Conservation (phyloP, 2,329 filamentous ascomycete species). For the Fusarium decemcellulare region DNA sequence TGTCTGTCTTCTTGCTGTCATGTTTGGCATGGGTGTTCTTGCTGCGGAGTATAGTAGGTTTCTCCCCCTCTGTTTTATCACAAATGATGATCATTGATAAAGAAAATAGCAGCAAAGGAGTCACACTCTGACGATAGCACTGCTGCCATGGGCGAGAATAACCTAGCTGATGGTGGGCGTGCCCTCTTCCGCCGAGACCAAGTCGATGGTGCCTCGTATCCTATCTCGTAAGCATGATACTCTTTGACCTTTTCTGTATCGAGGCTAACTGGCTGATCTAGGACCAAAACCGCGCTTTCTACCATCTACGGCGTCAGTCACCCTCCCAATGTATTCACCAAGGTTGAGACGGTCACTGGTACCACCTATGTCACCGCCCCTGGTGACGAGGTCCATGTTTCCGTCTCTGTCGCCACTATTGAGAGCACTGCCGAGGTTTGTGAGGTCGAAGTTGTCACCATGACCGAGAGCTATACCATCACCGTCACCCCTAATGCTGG, state of each 20-base stretch:
- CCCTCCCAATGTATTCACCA: constrained; percentile 33
- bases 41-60: constrained; percentile 46
- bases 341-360: constrained; percentile 45
- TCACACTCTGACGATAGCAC: background rate
- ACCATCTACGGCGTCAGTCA: constrained; percentile 52
- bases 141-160: background rate
- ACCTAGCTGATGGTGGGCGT: background rate
- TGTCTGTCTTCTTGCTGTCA: constrained; percentile 32
- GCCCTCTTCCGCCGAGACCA: constrained; percentile 32
- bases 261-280: constrained; percentile 32
- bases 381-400: constrained; percentile 38
- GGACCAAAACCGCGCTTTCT: constrained; percentile 51
- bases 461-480: constrained; percentile 48
- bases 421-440: constrained; percentile 43
- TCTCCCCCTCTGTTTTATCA: background rate
- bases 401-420: constrained; percentile 44
- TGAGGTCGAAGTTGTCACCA: constrained; percentile 38
- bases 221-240: constrained; percentile 51
- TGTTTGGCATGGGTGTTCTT: constrained; percentile 50
- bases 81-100: constrained; percentile 17
- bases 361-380: constrained; percentile 49
- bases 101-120: constrained; percentile 14
- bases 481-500: constrained; percentile 44
- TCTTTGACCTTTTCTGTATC: background rate
- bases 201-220: constrained; percentile 43